Evolutionary conservation across 805 yeast genomes (phyloP), one percentile per base, ranked within the genome.

Genomic region (Lipomyces chichibuensis): DNA sequence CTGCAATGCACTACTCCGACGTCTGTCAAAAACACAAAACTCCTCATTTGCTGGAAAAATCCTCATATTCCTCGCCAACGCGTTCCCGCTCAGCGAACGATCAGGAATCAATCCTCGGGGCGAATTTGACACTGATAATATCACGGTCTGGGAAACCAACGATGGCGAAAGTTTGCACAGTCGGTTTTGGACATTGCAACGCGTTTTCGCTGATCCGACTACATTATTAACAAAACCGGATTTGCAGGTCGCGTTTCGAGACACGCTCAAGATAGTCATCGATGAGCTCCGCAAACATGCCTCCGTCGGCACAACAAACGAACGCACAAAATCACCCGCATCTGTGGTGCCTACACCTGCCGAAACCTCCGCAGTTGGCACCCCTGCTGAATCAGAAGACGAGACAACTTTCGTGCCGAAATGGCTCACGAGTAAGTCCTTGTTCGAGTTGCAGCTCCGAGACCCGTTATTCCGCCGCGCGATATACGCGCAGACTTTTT

Each of bases 61-160:
- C 43, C 74, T 77, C 46, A 74, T 75, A 55, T 78, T 74, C 39
- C 71, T 78, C 32, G 77, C 80, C 8, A 62, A 74, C 13, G 81
- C 79, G 2, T 78, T 78, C 61, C 79, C 80, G 1, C 64, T 78
- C 25, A 66, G 70, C 56, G 81, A 78, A 57, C 74, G 75, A 53
- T 75, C 78, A n/a, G 81, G 80, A 7, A 69, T 78, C 17, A 78
- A 78, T 59, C 73, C 75, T 17, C 73, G 76, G 20, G 81, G 81
- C 1, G 74, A 74, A 9, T 78, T 74, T 68, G 74, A 78, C 63
- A 67, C 69, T 0, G 81, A 74, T 32, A 79, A 78, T 66, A 66
- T 70, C 14, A 78, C 69, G 2, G 56, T 37, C 56, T 60, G 65
- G 59, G 71, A 65, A 7, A 35, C 14, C n/a, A 23, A 20, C n/a